Base-by-base conservation (phyloP, 176 grass and related monocot species). In the Eremochloa ophiuroides region DNA sequence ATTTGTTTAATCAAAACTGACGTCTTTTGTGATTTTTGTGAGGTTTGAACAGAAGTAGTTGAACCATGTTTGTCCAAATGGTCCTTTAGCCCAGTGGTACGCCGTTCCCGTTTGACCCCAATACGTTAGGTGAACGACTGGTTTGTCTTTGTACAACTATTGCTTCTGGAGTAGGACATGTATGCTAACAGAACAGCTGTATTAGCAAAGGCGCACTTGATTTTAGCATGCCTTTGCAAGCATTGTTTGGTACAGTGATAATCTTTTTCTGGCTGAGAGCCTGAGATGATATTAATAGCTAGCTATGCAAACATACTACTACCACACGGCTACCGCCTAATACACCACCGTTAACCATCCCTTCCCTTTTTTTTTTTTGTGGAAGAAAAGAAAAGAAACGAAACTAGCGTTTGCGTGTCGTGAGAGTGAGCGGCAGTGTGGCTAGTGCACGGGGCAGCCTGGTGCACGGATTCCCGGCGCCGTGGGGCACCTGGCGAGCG, bases 401-500 rank as follows among this genome's bases (percentile, higher is more conserved):
- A n/a, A n/a, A n/a, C n/a, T n/a, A n/a, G n/a, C n/a, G n/a, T 18
- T 18, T 11, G 15, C 10, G 16, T 56, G 25, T 23, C 18, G 20
- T 17, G 0, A 2, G n/a, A 23, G 51, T 53, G 20, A 0, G 37
- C 4, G 0, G 20, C 17, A 2, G 48, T 56, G 31, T 18, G 3
- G 10, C 71, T 87, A 70, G 12, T 34, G 71, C 30, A 71, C 63
- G 3, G 78, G 82, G 72, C 88, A 85, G 13, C 82, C 82, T 7
- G 77, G 37, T 3, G 47, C 73, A 2, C 11, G 30, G 31, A 91
- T 16, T 47, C 92, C 82, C 6, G 59, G 85, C 72, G 86, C 88
- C 26, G 92, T 91, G 1, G 85, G 85, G 51, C 92, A 94, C 14
- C 68, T 71, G 15, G 85, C 85, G 22, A 91, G 53, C 18, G 50